A percentile compares a stretch with the other conserved stretches of the same genome.
phyloP scores from a whole-genome alignment of 2,329 filamentous ascomycete species.

The Fusarium mangiferae region DNA sequence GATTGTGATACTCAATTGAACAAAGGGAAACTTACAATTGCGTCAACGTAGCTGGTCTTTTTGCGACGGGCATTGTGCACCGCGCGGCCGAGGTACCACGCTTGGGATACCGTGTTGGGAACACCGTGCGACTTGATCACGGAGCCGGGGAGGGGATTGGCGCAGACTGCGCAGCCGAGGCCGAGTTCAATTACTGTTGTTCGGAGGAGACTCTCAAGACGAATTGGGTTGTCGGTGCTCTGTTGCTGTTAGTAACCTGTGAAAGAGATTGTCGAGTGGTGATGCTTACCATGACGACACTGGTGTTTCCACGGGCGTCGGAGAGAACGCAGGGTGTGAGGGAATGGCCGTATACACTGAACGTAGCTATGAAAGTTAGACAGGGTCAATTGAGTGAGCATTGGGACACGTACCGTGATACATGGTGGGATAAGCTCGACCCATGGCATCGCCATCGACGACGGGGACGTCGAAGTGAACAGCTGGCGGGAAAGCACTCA shows the following conservation, averaged over 20 bases:
- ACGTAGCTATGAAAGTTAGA: conserved; percentile 42
- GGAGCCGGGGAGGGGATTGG: conserved; percentile 47
- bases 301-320: conserved; percentile 51
- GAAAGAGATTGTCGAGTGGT: fast-evolving
- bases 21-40: conserved; percentile 20
- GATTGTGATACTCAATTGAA: fast-evolving
- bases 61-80: conserved; percentile 38
- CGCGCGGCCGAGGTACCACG: conserved; percentile 67
- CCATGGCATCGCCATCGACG: conserved; percentile 53
- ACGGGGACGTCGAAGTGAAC: conserved; percentile 51
- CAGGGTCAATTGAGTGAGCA: fast-evolving
- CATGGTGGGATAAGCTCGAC: conserved; percentile 52
- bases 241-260: conserved; percentile 8
- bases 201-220: conserved; percentile 51
- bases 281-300: conserved; percentile 43
- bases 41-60: conserved; percentile 41
- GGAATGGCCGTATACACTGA: conserved; percentile 52
- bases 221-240: conserved; percentile 48
- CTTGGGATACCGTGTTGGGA: conserved; percentile 59
- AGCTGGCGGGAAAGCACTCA: conserved; percentile 48
- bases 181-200: conserved; percentile 53
- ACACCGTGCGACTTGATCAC: conserved; percentile 49
- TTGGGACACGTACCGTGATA: conserved; percentile 43
- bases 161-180: conserved; percentile 50
- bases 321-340: conserved; percentile 51